Base-by-base conservation (phyloP, 352 stramenopile species). In the Phytophthora constricta region DNA sequence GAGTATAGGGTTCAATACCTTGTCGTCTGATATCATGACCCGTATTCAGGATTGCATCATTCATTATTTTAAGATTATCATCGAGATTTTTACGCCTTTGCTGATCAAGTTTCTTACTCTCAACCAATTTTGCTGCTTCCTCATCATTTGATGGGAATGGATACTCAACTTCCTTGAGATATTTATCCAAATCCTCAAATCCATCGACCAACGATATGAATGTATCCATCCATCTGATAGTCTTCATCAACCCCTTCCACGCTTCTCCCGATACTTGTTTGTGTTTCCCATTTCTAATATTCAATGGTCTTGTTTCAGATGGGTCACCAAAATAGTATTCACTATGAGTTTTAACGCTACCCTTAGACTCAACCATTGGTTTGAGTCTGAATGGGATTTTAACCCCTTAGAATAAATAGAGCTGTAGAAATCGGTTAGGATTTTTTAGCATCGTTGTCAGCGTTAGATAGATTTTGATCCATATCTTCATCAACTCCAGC, bases 101-200 rank as follows among this genome's bases (percentile, higher is more conserved):
- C 14, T 52, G 0, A 20, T 61, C 11, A 3, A 61, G 20, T 47
- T 61, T 46, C 54, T 61, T 61, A 7, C 22, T 25, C 20, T 61
- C 5, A 34, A 10, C 10, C 42, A 61, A 53, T 46, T 45, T 47
- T 22, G 54, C 41, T 61, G 54, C 54, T 61, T n/a, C n/a, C n/a
- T 61, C 27, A 61, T 34, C 54, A 61, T 56, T 63, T 49, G 31
- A 48, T 23, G 43, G 43, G 28, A 28, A 39, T 42, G 43, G 56
- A 55, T 63, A 48, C 19, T 55, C 28, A 42, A 19, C 22, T 11
- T 63, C 45, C 2, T 56, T 54, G 4, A 63, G 31, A 55, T 63
- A 55, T 48, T 41, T 62, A 48, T 62, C 43, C 31, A 56, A 48
- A 57, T 64, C 45, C 16, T 64, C 56, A 57, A 64, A 43, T 11